These are phyloP conservation scores for Takashimella koratensis DNA, from an alignment of 1,284 basidiomycete species.

Conservation along the genomic window DNA sequence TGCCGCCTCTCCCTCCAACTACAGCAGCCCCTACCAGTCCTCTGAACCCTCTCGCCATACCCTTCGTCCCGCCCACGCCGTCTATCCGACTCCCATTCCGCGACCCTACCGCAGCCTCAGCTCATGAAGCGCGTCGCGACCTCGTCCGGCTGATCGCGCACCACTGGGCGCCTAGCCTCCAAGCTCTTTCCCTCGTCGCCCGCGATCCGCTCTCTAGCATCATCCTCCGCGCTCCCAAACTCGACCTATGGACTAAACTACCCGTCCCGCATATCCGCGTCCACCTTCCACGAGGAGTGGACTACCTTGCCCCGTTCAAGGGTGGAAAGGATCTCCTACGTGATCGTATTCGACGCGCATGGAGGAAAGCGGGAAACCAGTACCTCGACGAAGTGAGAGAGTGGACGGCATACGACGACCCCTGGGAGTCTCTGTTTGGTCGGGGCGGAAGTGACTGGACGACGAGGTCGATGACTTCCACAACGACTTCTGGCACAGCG, in stretches of 20 bases:
- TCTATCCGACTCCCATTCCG: not conserved
- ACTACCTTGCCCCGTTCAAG: conserved; percentile 27
- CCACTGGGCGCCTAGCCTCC: conserved; percentile 20
- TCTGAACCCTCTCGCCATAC: no score
- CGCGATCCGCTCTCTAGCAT: conserved; percentile 28
- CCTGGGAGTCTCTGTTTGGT: not conserved
- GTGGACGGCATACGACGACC: no score
- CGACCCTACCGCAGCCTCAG: not conserved
- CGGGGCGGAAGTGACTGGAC: not conserved
- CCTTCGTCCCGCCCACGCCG: not conserved
- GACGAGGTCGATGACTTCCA: not conserved
- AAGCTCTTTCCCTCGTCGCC: conserved; percentile 26
- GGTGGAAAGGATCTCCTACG: conserved; percentile 15
- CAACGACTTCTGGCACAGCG: not conserved
- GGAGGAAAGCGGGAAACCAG: not conserved
- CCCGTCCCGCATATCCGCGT: conserved; percentile 28
- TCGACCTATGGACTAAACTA: conserved; percentile 24
- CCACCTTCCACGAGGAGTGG: conserved; percentile 24
- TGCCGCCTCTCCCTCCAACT: no score
- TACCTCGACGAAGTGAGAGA: no score
- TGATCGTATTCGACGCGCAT: conserved; percentile 5
- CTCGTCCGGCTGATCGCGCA: conserved; percentile 15
- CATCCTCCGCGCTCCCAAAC: conserved; percentile 18
- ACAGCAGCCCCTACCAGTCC: no score
- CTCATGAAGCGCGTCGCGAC: conserved; percentile 14